A percentile compares a stretch with the other conserved stretches of the same genome.
phyloP scores from a whole-genome alignment of 2,329 filamentous ascomycete species.

The Calycina marina region DNA sequence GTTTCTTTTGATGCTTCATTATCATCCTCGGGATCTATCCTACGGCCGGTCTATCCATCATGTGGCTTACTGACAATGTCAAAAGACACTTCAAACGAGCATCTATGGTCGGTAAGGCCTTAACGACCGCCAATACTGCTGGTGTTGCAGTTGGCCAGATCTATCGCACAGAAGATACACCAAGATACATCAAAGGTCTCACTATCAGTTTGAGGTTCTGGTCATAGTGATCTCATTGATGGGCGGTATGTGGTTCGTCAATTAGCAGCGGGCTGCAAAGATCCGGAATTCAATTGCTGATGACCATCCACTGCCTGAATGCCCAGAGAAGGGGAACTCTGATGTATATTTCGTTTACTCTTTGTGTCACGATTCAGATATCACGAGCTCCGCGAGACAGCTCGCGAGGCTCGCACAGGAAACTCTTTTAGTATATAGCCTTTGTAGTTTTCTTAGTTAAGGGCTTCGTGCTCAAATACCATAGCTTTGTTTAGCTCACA shows the following conservation, averaged over 20 bases:
- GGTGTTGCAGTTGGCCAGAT: constrained; percentile 27
- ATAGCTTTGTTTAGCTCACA: too few species aligned
- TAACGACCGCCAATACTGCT: constrained; percentile 31
- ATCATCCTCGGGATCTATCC: constrained; percentile 33
- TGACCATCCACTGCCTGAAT: constrained; percentile 4
- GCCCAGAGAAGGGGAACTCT: constrained; percentile 6
- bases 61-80: constrained; percentile 32
- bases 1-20: constrained; percentile 35
- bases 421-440: too few species aligned
- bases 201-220: constrained; percentile 2
- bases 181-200: constrained; percentile 7
- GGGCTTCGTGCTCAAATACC: too few species aligned
- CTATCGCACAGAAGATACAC: constrained; percentile 4
- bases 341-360: constrained; percentile 6
- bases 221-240: constrained; percentile 2
- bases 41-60: constrained; percentile 31
- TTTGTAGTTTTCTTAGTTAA: too few species aligned
- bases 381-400: too few species aligned
- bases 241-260: constrained; percentile 4
- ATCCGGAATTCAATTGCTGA: constrained; percentile 3
- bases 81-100: constrained; percentile 32
- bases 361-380: too few species aligned
- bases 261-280: constrained; percentile 2
- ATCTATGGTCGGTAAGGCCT: constrained; percentile 31
- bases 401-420: too few species aligned